Percentiles rank a stretch among this genome's conserved stretches.
Conservation (phyloP, 805 yeast genomes). For the Yamadazyma olivae region DNA sequence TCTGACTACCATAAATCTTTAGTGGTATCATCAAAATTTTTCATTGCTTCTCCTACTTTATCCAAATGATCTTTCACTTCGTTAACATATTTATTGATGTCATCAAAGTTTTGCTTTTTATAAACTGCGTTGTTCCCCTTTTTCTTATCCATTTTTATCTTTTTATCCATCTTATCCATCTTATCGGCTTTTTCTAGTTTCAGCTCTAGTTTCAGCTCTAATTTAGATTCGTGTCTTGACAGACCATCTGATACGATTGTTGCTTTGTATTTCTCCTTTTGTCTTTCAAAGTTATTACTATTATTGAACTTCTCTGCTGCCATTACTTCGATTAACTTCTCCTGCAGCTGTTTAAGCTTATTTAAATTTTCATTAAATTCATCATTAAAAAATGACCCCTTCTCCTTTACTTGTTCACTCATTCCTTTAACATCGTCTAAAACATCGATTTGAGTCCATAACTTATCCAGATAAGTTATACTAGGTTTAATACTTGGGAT, state of each 20-base stretch:
- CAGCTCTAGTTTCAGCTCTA: conserved; percentile 2
- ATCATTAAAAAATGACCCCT: conserved; percentile 49
- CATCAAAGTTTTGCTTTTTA: conserved; percentile 50
- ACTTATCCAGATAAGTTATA: conserved; percentile 66
- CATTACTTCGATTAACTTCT: conserved; percentile 31
- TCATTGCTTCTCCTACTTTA: conserved; percentile 50
- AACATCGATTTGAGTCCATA: conserved; percentile 87
- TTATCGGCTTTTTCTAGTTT: conserved; percentile 17
- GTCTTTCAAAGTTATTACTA: conserved; percentile 15
- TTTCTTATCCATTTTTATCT: conserved; percentile 20
- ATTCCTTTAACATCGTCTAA: conserved; percentile 72
- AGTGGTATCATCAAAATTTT: conserved; percentile 42
- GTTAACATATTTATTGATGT: conserved; percentile 47
- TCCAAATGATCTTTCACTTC: conserved; percentile 48
- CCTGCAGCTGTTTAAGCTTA: conserved; percentile 57
- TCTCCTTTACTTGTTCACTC: conserved; percentile 43
- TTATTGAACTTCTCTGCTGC: conserved; percentile 24
- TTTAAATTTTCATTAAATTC: conserved; percentile 49
- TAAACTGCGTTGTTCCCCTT: conserved; percentile 26
- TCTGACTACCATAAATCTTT: conserved; percentile 44
- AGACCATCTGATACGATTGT: conserved; percentile 14
- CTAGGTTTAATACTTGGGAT: conserved; percentile 55
- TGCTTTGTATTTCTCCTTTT: conserved; percentile 22
- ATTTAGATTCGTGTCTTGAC: no score
- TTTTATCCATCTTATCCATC: conserved; percentile 20